A percentile compares a stretch with the other conserved stretches of the same genome.
Conservation (phyloP, 2,329 filamentous ascomycete genomes). For the Celoporthe dispersa region DNA sequence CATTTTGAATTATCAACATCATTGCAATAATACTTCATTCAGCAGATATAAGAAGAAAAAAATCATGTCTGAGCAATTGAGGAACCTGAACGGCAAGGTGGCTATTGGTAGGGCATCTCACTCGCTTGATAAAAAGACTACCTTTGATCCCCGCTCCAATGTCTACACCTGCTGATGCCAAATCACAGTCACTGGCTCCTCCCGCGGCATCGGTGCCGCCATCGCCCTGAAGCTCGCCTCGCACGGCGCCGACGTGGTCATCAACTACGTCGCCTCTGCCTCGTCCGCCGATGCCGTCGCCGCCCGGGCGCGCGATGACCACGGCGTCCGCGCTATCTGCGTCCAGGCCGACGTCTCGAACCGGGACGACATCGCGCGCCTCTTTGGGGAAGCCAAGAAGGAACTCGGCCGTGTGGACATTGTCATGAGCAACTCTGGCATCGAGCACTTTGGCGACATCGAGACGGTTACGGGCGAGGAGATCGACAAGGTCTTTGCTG, state of each 20-base stretch:
- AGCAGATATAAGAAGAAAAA: background rate
- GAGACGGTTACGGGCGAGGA: slow-evolving; percentile 25
- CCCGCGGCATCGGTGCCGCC: slow-evolving; percentile 22
- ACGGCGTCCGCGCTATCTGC: slow-evolving; percentile 26
- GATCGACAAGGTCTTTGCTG: slow-evolving; percentile 28
- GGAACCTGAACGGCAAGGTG: slow-evolving; percentile 13
- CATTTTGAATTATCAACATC: background rate
- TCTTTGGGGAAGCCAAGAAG: slow-evolving; percentile 33
- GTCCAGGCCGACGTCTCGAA: slow-evolving; percentile 35
- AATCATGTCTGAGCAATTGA: background rate
- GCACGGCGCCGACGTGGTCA: slow-evolving; percentile 13
- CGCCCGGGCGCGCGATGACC: slow-evolving; percentile 16
- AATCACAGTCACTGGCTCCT: slow-evolving; percentile 19
- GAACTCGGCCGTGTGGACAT: slow-evolving; percentile 35
- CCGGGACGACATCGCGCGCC: slow-evolving; percentile 33
- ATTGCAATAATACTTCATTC: background rate
- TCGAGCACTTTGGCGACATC: slow-evolving; percentile 30
- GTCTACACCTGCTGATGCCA: background rate
- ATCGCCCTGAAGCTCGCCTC: slow-evolving; percentile 17
- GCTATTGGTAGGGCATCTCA: slow-evolving; percentile 8
- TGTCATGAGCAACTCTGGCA: slow-evolving; percentile 38
- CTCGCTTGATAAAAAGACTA: background rate
- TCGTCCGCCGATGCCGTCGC: slow-evolving; percentile 22
- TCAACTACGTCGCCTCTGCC: slow-evolving; percentile 19
- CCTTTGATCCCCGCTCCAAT: background rate